phyloP scores from a whole-genome alignment of 208 protist genomes.

The Leishmania amazonensis region DNA sequence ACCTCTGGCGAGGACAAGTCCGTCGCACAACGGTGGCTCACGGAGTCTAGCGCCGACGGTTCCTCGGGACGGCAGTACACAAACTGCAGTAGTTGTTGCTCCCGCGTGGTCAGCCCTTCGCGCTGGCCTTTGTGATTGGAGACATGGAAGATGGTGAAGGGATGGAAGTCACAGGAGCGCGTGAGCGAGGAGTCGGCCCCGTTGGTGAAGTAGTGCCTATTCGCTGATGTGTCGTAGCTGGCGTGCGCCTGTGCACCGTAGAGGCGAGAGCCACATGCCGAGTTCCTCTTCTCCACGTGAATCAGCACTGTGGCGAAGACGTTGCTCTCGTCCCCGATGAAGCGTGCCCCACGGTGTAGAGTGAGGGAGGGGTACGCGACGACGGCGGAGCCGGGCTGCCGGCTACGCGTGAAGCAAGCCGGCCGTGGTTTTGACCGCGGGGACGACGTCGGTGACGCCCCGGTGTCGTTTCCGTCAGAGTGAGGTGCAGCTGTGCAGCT shows the following conservation, averaged over 20 bases:
- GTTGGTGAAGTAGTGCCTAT: slow-evolving; percentile 10
- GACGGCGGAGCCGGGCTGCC: slow-evolving; percentile 13
- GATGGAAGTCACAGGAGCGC: not conserved
- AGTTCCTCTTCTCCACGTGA: slow-evolving; percentile 9
- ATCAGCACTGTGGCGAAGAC: slow-evolving; percentile 24
- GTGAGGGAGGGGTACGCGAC: slow-evolving; percentile 11
- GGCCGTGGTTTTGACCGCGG: not conserved
- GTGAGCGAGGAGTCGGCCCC: slow-evolving; percentile 1
- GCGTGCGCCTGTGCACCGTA: slow-evolving; percentile 24
- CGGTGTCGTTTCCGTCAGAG: not conserved
- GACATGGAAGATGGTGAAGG: slow-evolving; percentile 22
- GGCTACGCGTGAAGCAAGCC: not conserved
- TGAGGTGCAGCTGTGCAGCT: not conserved
- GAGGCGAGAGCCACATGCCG: slow-evolving; percentile 14
- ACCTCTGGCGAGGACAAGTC: slow-evolving; percentile 34
- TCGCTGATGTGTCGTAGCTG: not conserved
- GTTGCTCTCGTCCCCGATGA: slow-evolving; percentile 12
- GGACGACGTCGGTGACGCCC: not conserved
- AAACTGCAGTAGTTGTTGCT: slow-evolving; percentile 33
- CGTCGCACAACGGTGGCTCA: not conserved
- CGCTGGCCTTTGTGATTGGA: slow-evolving; percentile 9
- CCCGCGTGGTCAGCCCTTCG: slow-evolving; percentile 35
- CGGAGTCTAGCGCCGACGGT: not conserved
- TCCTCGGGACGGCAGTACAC: slow-evolving; percentile 32
- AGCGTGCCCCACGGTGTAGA: slow-evolving; percentile 23